Evolutionary conservation across 2,329 filamentous ascomycete genomes (phyloP), one percentile per base, ranked within the genome.

Genomic region (Bertia moriformis): DNA sequence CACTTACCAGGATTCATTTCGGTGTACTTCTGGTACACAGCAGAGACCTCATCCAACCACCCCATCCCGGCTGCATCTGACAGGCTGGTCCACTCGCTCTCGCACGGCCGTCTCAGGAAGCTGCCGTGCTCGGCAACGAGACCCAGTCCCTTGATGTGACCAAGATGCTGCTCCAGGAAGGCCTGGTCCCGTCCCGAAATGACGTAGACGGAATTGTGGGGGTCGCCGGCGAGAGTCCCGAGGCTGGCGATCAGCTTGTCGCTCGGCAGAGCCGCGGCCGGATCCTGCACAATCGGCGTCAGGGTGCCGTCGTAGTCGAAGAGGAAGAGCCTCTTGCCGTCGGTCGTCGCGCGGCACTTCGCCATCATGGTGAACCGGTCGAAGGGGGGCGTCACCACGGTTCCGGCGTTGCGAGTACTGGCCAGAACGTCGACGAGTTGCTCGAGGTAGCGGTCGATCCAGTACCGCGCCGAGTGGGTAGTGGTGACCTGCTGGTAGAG

Each of bases 241-340:
- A 98, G 68, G 1, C 82, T 88, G 19, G 78, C 73, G 38, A 93
- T 78, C 17, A 95, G 73, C 17, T 79, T 76, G 48, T 87, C 80
- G 1, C 88, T 89, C 0, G 91, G 91, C 29, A 95, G 78, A 2
- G 91, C 91, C 4, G 86, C 79, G 47, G 82, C 79, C 2, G 91
- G 91, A 51, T 96, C 87, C 48, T 83, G 81, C 40, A 96, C 91
- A 49, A 98, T 96, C 0, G 88, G 85, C 3, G 91, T 96, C 40
- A 98, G 71, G 0, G 91, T 98, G 38, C 91, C 91, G 55, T 98
- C 91, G 52, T 98, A 98, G 61, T 98, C 91, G 54, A 96, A 95
- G 84, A 98, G 89, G 65, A 96, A 94, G 2, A 98, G 68, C 10
- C 91, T 78, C 59, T 83, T 85, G 44, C 72, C 72, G 3, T 86